Evolutionary conservation across 495 filamentous ascomycete genomes (phyloP), one percentile per base, ranked within the genome.

Genomic region (Tuber umbilicatum): DNA sequence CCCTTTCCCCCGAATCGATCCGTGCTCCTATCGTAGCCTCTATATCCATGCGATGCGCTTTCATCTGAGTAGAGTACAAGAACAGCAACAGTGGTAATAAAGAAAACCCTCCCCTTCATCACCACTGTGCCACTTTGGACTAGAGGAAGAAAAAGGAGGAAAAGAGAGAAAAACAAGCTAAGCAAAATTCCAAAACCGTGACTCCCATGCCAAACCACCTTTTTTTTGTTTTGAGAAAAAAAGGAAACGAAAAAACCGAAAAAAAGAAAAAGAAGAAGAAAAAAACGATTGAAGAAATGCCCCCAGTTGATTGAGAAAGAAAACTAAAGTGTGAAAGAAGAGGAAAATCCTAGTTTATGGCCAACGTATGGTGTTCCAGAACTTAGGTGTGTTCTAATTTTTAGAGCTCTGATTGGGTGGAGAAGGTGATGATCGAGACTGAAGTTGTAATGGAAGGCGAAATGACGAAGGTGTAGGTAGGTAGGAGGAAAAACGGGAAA

Each of bases 151-250:
- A 64, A 16, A 64, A 35, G 1, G 27, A 27, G 14, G 14, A 35
- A 31, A 35, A 35, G 4, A 64, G 5, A 35, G 55, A 64, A 27
- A 60, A 64, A 31, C 27, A 64, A 64, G 14, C 27, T 35, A 35
- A 64, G 55, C 12, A 64, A 64, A 64, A 64, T 64, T 64, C 27
- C 55, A 64, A 64, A 64, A 64, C 55, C 55, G 55, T 64, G 55
- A 64, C 55, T 64, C 55, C 55, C 55, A 64, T 35, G 27, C 55
- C 55, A 64, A 64, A 64, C 55, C 55, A 35, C 55, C 27, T 64
- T 64, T 64, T 64, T 64, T 64, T 64, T 64, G 55, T 35, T 64
- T 64, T 64, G 27, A 64, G 31, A 35, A 64, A 9, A 17, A 64
- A 35, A 27, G n/a, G n/a, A n/a, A n/a, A n/a, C n/a, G n/a, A n/a